Conservation (phyloP, 257 asterid genomes). For the Solanum lycopersicoides region DNA sequence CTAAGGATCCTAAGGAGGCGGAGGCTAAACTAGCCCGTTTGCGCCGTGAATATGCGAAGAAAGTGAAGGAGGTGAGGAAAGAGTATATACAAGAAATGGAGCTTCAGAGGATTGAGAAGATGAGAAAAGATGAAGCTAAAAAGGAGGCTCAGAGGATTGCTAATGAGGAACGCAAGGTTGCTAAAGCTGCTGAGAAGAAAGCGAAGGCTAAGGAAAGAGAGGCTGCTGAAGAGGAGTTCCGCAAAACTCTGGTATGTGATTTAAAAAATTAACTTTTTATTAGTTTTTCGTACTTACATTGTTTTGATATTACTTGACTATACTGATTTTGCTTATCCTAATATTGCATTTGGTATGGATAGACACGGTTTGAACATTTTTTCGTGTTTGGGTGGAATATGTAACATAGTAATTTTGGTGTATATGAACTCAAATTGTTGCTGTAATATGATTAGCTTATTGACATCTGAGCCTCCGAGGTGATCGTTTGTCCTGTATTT, state of each 20-base stretch:
- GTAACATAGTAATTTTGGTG: background rate
- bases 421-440: too few species aligned
- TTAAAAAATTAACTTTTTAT: background rate
- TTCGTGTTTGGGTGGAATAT: background rate
- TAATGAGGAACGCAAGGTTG: constrained; percentile 58
- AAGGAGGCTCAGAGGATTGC: constrained; percentile 70
- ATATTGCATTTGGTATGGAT: background rate
- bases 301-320: background rate
- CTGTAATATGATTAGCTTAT: too few species aligned
- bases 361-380: background rate
- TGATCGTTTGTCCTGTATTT: too few species aligned
- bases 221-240: constrained; percentile 55
- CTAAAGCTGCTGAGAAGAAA: constrained; percentile 66
- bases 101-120: constrained; percentile 54
- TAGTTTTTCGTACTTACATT: background rate
- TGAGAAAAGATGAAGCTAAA: constrained; percentile 50
- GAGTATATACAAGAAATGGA: constrained; percentile 65
- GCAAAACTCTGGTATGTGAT: constrained; percentile 45
- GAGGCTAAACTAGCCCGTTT: constrained; percentile 42
- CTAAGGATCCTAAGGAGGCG: constrained; percentile 63
- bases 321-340: background rate
- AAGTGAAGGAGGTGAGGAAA: constrained; percentile 52
- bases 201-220: constrained; percentile 66
- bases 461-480: too few species aligned
- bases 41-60: constrained; percentile 58